phyloP scores from a whole-genome alignment of 2,329 filamentous ascomycete species.

The Herpotrichia juniperi region DNA sequence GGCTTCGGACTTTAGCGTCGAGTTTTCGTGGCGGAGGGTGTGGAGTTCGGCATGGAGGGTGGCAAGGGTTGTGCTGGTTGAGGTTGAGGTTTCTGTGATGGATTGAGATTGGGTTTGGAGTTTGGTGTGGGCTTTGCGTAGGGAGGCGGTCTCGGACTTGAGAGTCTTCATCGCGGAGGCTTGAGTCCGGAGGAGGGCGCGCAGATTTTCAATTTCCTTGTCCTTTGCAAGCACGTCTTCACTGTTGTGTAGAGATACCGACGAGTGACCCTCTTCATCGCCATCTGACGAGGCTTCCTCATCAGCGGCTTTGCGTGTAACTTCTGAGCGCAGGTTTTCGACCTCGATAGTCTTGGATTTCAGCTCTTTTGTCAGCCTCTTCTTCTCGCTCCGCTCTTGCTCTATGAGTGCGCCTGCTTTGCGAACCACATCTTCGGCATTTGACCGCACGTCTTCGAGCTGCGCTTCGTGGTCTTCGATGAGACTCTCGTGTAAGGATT shows the following conservation, averaged over 20 bases:
- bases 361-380: slow-evolving; percentile 31
- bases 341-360: slow-evolving; percentile 28
- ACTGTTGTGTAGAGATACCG: neutral
- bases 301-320: slow-evolving; percentile 9
- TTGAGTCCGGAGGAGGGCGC: slow-evolving; percentile 33
- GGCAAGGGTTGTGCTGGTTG: neutral
- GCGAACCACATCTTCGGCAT: slow-evolving; percentile 42
- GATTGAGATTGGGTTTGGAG: neutral
- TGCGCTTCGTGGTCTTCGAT: slow-evolving; percentile 32
- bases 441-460: slow-evolving; percentile 37
- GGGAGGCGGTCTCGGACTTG: slow-evolving; percentile 22
- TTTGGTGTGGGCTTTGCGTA: slow-evolving; percentile 21
- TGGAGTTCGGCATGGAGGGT: slow-evolving; percentile 14
- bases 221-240: slow-evolving; percentile 22
- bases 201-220: slow-evolving; percentile 32
- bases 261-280: slow-evolving; percentile 12
- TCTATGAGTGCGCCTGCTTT: slow-evolving; percentile 39
- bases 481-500: slow-evolving; percentile 32
- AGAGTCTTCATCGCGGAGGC: slow-evolving; percentile 28
- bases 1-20: slow-evolving; percentile 24
- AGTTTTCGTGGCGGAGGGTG: slow-evolving; percentile 21
- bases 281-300: slow-evolving; percentile 19
- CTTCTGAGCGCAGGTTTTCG: slow-evolving; percentile 23
- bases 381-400: slow-evolving; percentile 41
- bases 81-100: neutral